Evolutionary conservation across 148 eudicot species (phyloP).

Genomic region (Oxyria digyna): DNA sequence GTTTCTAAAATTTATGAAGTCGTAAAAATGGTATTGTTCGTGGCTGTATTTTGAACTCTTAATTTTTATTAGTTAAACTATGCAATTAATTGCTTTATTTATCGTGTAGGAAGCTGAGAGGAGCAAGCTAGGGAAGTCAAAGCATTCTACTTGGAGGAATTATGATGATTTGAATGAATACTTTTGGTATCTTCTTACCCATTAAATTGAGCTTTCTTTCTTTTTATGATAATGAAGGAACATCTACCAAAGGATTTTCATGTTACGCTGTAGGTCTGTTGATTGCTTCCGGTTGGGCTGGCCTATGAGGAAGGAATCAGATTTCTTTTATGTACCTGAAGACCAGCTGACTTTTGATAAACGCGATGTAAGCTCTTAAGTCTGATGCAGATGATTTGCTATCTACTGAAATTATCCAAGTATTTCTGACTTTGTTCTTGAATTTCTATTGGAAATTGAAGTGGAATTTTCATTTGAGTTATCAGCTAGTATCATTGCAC

Average conservation of each 20-base stretch:
- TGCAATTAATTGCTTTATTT: neutral
- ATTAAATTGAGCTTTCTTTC: neutral
- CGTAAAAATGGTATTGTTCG: constrained; percentile 42
- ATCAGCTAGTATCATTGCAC: neutral
- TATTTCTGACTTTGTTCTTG: neutral
- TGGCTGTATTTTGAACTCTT: neutral
- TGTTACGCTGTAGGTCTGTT: constrained; percentile 50
- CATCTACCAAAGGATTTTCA: neutral
- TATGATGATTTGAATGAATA: constrained; percentile 97
- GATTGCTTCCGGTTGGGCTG: constrained; percentile 94
- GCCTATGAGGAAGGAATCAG: constrained; percentile 98
- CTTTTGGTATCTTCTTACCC: constrained; percentile 58
- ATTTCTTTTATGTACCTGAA: constrained; percentile 53
- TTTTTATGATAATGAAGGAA: neutral
- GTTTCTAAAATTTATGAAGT: constrained; percentile 82
- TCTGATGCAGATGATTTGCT: neutral
- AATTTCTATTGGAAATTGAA: neutral
- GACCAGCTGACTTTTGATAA: constrained; percentile 23
- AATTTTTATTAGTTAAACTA: neutral
- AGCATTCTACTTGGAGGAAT: constrained; percentile 98
- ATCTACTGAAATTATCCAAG: neutral
- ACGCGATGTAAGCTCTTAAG: constrained; percentile 37
- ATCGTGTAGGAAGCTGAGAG: constrained; percentile 61
- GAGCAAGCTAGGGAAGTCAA: constrained; percentile 75
- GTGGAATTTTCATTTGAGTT: neutral